Evolutionary conservation across 768 basidiomycete species (phyloP), one percentile per base, ranked within the genome.

Genomic region (Mrakia hoshinonis): DNA sequence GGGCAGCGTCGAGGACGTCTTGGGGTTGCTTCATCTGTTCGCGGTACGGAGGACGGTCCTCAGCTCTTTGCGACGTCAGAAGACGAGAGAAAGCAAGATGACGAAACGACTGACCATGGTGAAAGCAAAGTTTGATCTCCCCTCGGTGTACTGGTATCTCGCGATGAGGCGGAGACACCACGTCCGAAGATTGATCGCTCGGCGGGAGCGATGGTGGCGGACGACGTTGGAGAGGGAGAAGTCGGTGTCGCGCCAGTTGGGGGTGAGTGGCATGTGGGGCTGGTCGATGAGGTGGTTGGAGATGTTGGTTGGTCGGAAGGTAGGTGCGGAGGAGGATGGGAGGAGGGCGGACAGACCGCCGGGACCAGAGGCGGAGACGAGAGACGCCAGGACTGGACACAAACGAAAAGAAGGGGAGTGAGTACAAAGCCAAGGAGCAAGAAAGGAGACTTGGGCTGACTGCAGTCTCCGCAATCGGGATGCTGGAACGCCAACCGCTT

Each of bases 391-490:
- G 60, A 69, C 46, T 43, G n/a, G 2, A 31, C 11, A 26, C n/a
- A 20, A n/a, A 54, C 24, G 13, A 26, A 54, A 7, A 26, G n/a
- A 54, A 54, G 24, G 52, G 7, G 11, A 20, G 38, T 36, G 46
- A 46, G 24, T 24, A 64, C 0, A n/a, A 29, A 29, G n/a, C 6
- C 9, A 39, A 43, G 3, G 12, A 12, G n/a, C 2, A n/a, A 20
- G 62, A 26, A 26, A 24, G 2, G 29, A 24, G 6, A 4, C 36
- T 31, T 9, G n/a, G 1, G 76, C 77, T 74, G 46, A 78, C 77
- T 38, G 70, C 79, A 80, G 67, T 80, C 79, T 3, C 79, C 79
- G 54, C 79, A 80, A 11, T 75, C 75, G 1, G 79, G 77, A 55
- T 77, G 72, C 54, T 76, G 74, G 69, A 80, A 80, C 0, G 79